Base-by-base conservation (phyloP, 495 filamentous ascomycete genomes). In the Neurospora sp. region DNA sequence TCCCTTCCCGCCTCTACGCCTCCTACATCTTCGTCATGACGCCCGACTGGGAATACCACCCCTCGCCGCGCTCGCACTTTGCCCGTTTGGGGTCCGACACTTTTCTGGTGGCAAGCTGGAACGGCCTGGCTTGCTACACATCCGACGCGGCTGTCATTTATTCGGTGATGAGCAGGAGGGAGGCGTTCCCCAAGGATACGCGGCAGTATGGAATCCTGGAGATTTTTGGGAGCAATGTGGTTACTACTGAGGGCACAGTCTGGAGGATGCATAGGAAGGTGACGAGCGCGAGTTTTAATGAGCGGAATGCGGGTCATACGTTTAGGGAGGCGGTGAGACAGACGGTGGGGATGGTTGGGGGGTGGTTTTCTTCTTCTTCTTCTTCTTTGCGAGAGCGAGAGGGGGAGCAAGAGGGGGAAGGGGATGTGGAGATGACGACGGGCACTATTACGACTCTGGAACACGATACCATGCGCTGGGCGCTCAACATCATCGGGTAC, bases 261-360 rank as follows among this genome's bases (percentile, higher is more conserved):
- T 93, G 91, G 91, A 84, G 88, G 69, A 83, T 86, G 78, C 91
- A 93, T 78, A 86, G 91, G 69, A 92, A 90, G 79, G 86, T 90
- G 27, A 90, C 89, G 0, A 85, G 88, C 38, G 88, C 89, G 27
- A 87, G 88, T 27, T 93, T 93, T 78, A 89, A 89, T 68, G 91
- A 93, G 81, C 90, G 86, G 82, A 92, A 92, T 79, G 90, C 91
- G 70, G 85, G 85, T 4, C 73, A 90, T 69, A 89, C 91, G 3
- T 92, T 90, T 76, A 76, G 72, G 59, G 89, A 92, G 74, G 85
- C 85, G 14, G 80, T 91, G 71, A 80, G 79, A 37, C 90, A 92
- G 78, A 85, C 87, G 1, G 78, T 82, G 73, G 84, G 85, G 22
- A 85, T 92, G 83, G 71, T 90, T 6, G 75, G 78, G 38, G 74